Evolutionary conservation across 495 filamentous ascomycete genomes (phyloP), one percentile per base, ranked within the genome.

Genomic region (Paragyromitra xinjiangensis): DNA sequence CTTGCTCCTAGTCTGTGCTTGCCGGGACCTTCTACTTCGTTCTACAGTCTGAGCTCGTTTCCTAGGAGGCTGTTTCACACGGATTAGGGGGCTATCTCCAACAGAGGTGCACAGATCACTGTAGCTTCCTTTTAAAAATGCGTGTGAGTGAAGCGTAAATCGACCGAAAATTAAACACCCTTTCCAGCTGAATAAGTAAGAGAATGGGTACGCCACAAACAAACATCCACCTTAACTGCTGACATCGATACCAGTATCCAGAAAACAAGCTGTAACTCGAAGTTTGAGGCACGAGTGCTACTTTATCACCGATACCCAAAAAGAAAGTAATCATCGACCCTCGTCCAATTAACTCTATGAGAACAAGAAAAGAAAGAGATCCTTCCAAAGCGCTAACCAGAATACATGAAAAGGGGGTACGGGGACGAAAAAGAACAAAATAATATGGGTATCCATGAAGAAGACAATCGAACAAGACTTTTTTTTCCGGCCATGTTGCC

Each of bases 261-360:
- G 48, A 51, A 51, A 51, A 51, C 48, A 16, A n/a, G 12, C 44
- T 14, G 44, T 12, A 16, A 48, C 44, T 44, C 42, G 12, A 44
- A 44, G 12, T 12, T 44, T 7, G 12, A 44, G 12, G 12, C 7
- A 6, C 12, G 42, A 44, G 42, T 9, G 9, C 14, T 29, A 56
- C 26, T 56, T 29, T 12, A 56, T 61, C 29, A n/a, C 37, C 19
- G 56, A 7, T 19, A 39, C 29, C 6, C 37, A n/a, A 59, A 61
- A 29, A 26, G 9, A 29, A 61, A 61, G 12, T 39, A 61, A 34
- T 39, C 9, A 34, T 16, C 14, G 9, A 2, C 56, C 56, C 39
- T 61, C 50, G 24, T 34, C 50, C 50, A 69, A 69, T 69, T 55
- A 56, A 56, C 12, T 37, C 0, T 69, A 69, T 58, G 50, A 44